Evolutionary conservation across 2,329 filamentous ascomycete species (phyloP), one percentile per base, ranked within the genome.

Genomic region (Ophiostoma ips): DNA sequence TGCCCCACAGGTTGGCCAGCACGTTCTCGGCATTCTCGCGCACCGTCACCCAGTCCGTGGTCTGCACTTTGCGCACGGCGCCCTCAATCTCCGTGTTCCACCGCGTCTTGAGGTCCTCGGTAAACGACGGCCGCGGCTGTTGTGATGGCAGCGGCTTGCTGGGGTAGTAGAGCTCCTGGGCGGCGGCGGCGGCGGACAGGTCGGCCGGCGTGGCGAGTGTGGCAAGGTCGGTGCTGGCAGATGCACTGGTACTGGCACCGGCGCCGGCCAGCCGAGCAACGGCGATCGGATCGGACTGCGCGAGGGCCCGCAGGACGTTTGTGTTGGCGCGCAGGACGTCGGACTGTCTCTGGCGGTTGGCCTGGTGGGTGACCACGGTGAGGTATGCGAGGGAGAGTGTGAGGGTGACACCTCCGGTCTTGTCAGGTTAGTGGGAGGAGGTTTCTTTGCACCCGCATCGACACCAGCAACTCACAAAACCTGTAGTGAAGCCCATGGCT

Each of bases 31-130:
- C 65, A 2, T 67, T 70, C 55, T 82, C 76, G 49, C 79, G 72
- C 49, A 81, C 71, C 48, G 72, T 71, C 46, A 70, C 66, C 82
- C 81, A 87, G 62, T 84, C 76, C 53, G 75, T 79, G 33, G 66
- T 71, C 65, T 87, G 78, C 51, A 78, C 75, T 72, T 77, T 82
- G 52, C 71, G 71, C 50, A 84, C 81, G 48, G 81, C 72, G 53
- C 71, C 71, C 62, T 83, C 75, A 34, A 90, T 65, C 64, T 90
- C 84, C 47, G 73, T 65, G 63, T 92, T 90, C 85, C 85, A 90
- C 53, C 77, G 71, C 59, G 85, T 81, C 69, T 90, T 90, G 58
- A 81, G 72, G 34, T 77, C 69, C 61, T 88, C 83, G 49, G 79
- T 62, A 46, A 84, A 67, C 45, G 72, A 71, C 28, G 73, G 71